phyloP scores from a whole-genome alignment of 2,329 filamentous ascomycete species.

The Stemphylium beticola region DNA sequence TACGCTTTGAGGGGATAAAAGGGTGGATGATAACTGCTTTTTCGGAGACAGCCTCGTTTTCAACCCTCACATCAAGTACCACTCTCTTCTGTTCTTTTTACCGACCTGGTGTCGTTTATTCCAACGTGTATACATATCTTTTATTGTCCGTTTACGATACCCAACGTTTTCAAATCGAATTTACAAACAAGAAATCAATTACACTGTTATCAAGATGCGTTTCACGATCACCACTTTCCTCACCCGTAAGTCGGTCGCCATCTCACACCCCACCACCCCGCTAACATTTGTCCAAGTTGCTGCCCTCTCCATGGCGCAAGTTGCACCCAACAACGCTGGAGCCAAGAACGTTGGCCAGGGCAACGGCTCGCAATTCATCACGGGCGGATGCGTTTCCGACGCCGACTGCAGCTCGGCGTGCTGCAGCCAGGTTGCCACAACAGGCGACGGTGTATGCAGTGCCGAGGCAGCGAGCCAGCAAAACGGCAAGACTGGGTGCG shows the following conservation, averaged over 20 bases:
- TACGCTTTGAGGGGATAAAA: background rate
- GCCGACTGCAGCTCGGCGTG: conserved; percentile 39
- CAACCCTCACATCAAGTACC: conserved; percentile 9
- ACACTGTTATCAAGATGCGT: conserved; percentile 22
- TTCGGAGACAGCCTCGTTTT: conserved; percentile 2
- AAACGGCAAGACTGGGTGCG: conserved; percentile 41
- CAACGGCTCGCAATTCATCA: conserved; percentile 40
- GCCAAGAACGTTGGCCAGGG: conserved; percentile 36
- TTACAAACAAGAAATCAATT: background rate
- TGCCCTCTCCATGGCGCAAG: conserved; percentile 22
- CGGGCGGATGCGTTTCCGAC: conserved; percentile 36
- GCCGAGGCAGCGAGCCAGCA: conserved; percentile 37
- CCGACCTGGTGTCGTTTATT: conserved; percentile 42
- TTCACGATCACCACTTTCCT: conserved; percentile 24
- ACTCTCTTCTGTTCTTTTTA: conserved; percentile 24
- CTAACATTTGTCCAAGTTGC: conserved; percentile 14
- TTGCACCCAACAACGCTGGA: conserved; percentile 37
- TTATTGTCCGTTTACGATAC: conserved; percentile 2
- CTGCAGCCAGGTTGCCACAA: conserved; percentile 30
- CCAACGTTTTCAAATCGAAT: background rate
- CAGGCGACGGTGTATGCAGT: conserved; percentile 35
- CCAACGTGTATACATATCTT: conserved; percentile 9
- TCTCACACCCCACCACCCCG: background rate
- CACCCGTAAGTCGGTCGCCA: conserved; percentile 6
- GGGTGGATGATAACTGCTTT: background rate